Conservation (phyloP, 2,329 filamentous ascomycete species). For the Sarocladiaceae sp. region DNA sequence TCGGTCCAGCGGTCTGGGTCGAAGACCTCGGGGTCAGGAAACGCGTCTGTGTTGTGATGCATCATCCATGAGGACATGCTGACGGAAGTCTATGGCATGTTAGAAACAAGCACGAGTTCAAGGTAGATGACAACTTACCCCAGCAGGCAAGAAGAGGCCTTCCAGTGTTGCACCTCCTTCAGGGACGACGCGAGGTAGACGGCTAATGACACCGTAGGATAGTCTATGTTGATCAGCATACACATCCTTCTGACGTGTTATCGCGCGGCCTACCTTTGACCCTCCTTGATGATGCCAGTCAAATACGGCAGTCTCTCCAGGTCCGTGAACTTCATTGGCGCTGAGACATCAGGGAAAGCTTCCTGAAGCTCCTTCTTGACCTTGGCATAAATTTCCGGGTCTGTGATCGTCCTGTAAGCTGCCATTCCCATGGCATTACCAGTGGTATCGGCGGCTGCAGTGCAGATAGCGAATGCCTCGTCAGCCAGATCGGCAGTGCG, state of each 20-base stretch:
- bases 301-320: conserved; percentile 7
- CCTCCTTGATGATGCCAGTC: conserved; percentile 7
- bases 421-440: conserved; percentile 8
- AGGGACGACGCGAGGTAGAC: neutral
- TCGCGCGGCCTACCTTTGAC: neutral
- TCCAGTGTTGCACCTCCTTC: neutral
- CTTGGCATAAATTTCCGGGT: conserved; percentile 4
- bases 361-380: conserved; percentile 6
- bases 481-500: neutral
- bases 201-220: conserved; percentile 5
- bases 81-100: neutral
- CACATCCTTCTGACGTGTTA: neutral
- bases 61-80: conserved; percentile 9
- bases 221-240: neutral
- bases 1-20: conserved; percentile 4
- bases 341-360: neutral
- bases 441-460: conserved; percentile 2
- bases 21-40: conserved; percentile 4
- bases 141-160: neutral
- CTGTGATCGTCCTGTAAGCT: conserved; percentile 1
- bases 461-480: conserved; percentile 4
- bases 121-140: neutral
- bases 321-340: neutral
- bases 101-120: neutral
- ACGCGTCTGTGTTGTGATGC: conserved; percentile 1